Evolutionary conservation across 495 filamentous ascomycete species (phyloP), one percentile per base, ranked within the genome.

Genomic region (Tetracladium setigerum): DNA sequence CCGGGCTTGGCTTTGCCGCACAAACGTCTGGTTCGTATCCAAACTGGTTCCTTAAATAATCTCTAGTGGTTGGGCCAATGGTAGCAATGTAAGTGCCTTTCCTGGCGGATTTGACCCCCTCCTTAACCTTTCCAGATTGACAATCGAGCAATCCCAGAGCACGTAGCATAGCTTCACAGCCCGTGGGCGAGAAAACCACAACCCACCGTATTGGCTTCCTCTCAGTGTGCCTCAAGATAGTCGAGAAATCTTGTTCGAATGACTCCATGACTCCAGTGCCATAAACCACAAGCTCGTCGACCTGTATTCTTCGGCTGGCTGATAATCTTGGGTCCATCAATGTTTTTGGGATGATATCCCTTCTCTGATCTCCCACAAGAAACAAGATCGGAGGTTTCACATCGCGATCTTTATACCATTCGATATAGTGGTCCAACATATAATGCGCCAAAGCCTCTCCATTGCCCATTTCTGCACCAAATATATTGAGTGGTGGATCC

Each of bases 31-130:
- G 78, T 56, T 82, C 72, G 55, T 84, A 82, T 8, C 69, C 82
- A 64, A 88, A 89, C 40, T 72, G 71, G 17, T 67, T 67, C 6
- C 69, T 57, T 38, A 98, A 64, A 66, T 86, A 77, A 60, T 86
- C 83, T 44, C 83, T 70, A 27, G 94, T 99, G 42, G 94, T 99
- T 13, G 94, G 91, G 18, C 92, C 92, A 64, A 99, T 99, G 2
- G 87, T 90, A 11, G 84, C 87, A 49, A 96, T 67, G 56, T 72
- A 82, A 13, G 80, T 75, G 43, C 53, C 63, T 46, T 59, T 51
- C 44, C 62, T 30, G 39, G 32, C 35, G 9, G 15, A 46, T 31
- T 49, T 48, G 46, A 43, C 34, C 57, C 57, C 38, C 32, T 38
- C 19, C 49, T 62, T 70, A 5, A 67, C 69, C 50, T 63, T 76